Evolutionary conservation across 2,329 filamentous ascomycete genomes (phyloP).

Genomic region (Alternaria hordeiaustralica): DNA sequence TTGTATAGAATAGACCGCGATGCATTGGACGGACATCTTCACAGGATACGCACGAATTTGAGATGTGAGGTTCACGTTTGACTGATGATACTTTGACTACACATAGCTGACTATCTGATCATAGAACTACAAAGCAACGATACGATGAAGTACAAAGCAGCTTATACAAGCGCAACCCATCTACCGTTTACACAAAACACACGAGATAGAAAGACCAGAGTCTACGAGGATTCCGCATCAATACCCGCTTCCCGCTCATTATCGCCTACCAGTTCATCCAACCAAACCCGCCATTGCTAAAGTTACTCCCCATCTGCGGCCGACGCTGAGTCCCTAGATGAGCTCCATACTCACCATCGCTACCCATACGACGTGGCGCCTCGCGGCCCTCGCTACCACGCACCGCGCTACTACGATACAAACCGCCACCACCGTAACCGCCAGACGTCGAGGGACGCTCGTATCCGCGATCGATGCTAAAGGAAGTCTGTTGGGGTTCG

Average conservation of each 20-base stretch:
- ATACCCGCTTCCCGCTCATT: background rate
- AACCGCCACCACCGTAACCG: background rate
- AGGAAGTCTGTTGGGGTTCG: background rate
- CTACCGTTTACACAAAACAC: accelerated
- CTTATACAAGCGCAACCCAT: background rate
- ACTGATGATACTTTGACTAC: background rate
- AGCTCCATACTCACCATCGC: background rate
- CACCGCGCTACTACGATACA: background rate
- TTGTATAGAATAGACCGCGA: background rate
- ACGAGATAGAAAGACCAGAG: background rate
- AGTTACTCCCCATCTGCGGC: background rate
- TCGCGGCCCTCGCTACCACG: background rate
- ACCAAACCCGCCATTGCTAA: background rate
- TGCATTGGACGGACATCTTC: background rate
- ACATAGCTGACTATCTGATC: background rate
- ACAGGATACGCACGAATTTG: too few relatives aligned
- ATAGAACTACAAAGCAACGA: background rate
- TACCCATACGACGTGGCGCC: background rate
- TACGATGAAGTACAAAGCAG: background rate
- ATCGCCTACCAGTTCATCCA: background rate
- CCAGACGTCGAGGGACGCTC: background rate
- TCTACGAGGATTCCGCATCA: background rate
- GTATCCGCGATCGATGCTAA: background rate
- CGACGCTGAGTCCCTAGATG: background rate
- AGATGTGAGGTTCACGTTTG: background rate